These are phyloP conservation scores for Cucurbita maxima DNA, from an alignment of 306 rosid species.

Conservation along the genomic window DNA sequence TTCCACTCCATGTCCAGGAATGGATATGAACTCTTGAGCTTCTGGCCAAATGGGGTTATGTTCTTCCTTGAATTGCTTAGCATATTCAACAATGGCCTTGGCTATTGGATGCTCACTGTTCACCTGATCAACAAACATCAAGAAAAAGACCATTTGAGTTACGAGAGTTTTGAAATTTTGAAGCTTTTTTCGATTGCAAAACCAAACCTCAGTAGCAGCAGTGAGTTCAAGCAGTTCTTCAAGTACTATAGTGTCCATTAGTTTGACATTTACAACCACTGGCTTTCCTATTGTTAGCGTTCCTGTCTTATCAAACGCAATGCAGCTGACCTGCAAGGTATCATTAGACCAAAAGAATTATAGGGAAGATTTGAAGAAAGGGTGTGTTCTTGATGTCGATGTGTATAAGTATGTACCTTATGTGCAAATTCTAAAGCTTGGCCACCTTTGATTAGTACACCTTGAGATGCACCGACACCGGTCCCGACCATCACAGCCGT, in stretches of 20 bases:
- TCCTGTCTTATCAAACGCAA: constrained; percentile 84
- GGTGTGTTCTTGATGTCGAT: not conserved
- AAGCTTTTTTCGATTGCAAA: not conserved
- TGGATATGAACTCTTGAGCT: constrained; percentile 42
- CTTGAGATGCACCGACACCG: constrained; percentile 85
- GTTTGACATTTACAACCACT: constrained; percentile 40
- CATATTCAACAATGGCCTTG: constrained; percentile 63
- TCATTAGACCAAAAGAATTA: not conserved
- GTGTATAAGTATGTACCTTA: constrained; percentile 29
- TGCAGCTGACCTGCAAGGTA: constrained; percentile 48
- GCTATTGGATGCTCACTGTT: constrained; percentile 85
- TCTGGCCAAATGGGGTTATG: constrained; percentile 45
- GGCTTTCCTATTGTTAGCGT: constrained; percentile 86
- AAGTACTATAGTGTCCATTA: constrained; percentile 19
- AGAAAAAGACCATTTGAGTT: not conserved
- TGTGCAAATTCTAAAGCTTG: constrained; percentile 73
- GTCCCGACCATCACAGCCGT: constrained; percentile 93
- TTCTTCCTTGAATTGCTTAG: constrained; percentile 34
- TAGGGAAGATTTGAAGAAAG: not conserved
- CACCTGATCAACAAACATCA: constrained; percentile 28
- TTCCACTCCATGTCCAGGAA: constrained; percentile 72
- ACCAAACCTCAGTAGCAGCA: constrained; percentile 63
- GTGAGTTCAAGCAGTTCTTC: constrained; percentile 40
- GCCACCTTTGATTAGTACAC: constrained; percentile 83
- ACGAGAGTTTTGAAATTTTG: not conserved